Evolutionary conservation across 192 early-diverging fungal species (phyloP).

Genomic region (Podila epicladia): DNA sequence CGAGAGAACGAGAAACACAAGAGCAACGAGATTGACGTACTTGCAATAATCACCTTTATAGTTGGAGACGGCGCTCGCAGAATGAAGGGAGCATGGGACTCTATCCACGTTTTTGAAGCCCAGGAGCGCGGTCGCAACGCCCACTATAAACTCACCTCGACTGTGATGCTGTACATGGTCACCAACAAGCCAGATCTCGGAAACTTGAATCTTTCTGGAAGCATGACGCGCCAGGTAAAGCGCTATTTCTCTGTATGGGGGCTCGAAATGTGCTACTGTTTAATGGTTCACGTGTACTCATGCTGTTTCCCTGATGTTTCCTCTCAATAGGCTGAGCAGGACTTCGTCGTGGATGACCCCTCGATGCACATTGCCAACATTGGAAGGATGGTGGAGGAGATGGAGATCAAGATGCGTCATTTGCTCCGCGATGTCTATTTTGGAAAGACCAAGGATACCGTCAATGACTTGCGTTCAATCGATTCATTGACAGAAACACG

Average conservation of each 20-base stretch:
- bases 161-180: slow-evolving; percentile 93
- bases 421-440: slow-evolving; percentile 96
- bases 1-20: too few species aligned
- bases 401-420: slow-evolving; percentile 98
- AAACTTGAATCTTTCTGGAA: slow-evolving; percentile 88
- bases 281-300: background rate
- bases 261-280: background rate
- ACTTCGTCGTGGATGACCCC: slow-evolving; percentile 78
- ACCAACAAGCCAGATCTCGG: slow-evolving; percentile 74
- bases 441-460: slow-evolving; percentile 92
- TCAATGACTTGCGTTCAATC: slow-evolving; percentile 89
- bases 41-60: slow-evolving; percentile 12
- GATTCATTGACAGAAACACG: slow-evolving; percentile 78
- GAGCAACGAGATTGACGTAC: too few species aligned
- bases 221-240: slow-evolving; percentile 89
- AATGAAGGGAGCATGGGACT: slow-evolving; percentile 96
- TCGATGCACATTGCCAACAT: slow-evolving; percentile 91
- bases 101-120: slow-evolving; percentile 96
- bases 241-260: background rate
- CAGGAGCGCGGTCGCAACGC: slow-evolving; percentile 85
- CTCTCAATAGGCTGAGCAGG: slow-evolving; percentile 78
- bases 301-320: background rate
- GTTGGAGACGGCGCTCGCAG: slow-evolving; percentile 71
- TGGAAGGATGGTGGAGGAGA: slow-evolving; percentile 97
- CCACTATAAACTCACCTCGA: slow-evolving; percentile 97